Evolutionary conservation across 2,329 filamentous ascomycete species (phyloP).

Genomic region (Davidsoniella eucalypti): DNA sequence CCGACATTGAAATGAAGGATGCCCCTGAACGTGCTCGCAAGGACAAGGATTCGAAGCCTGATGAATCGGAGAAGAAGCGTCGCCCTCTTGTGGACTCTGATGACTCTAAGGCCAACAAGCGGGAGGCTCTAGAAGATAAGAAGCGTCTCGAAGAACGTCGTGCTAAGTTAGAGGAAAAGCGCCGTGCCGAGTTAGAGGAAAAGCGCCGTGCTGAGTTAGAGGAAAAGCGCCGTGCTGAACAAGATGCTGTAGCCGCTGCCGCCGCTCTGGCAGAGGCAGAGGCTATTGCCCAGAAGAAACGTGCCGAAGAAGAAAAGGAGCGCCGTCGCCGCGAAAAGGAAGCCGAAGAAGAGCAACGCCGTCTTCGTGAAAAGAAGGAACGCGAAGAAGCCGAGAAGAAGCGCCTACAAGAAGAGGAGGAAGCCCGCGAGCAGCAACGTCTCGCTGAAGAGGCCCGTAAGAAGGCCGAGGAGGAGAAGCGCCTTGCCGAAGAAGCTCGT

Average conservation of each 20-base stretch:
- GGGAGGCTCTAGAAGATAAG: constrained; percentile 19
- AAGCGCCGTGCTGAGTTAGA: constrained; percentile 11
- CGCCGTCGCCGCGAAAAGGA: constrained; percentile 20
- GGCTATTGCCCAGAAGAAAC: constrained; percentile 14
- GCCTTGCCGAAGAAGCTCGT: constrained; percentile 18
- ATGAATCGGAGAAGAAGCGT: constrained; percentile 23
- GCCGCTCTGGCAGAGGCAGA: constrained; percentile 7
- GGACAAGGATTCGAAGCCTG: constrained; percentile 18
- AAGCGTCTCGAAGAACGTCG: constrained; percentile 17
- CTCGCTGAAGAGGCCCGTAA: constrained; percentile 16
- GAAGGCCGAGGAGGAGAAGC: constrained; percentile 18
- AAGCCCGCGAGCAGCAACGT: constrained; percentile 1
- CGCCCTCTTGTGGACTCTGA: constrained; percentile 21
- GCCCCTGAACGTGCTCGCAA: constrained; percentile 7
- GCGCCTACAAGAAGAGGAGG: constrained; percentile 12
- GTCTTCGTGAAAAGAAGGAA: constrained; percentile 14
- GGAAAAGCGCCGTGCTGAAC: constrained; percentile 14
- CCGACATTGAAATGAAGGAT: constrained; percentile 40
- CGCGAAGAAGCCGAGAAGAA: constrained; percentile 22
- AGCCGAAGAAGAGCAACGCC: constrained; percentile 13
- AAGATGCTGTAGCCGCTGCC: constrained; percentile 2
- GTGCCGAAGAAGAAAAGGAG: constrained; percentile 19
- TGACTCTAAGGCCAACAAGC: constrained; percentile 22
- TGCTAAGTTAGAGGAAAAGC: constrained; percentile 14
- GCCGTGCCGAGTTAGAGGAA: constrained; percentile 15